Conservation (phyloP, 352 stramenopile species). For the Pythium pectinolyticum region DNA sequence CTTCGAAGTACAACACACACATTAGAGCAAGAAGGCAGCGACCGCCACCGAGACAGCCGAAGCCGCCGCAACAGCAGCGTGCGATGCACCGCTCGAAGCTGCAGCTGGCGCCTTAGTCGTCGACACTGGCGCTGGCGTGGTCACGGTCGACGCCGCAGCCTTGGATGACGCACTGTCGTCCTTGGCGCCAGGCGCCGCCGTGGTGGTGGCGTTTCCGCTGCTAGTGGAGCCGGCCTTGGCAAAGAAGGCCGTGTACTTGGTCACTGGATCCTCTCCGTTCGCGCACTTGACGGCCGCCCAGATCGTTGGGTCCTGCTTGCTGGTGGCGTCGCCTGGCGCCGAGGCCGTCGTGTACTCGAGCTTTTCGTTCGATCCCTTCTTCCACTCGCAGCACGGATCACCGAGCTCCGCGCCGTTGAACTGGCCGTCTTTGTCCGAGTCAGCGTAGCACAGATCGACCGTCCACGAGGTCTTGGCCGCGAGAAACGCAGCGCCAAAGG, state of each 20-base stretch:
- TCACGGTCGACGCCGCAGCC: not conserved
- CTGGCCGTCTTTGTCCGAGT: conserved; percentile 26
- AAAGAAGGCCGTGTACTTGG: conserved; percentile 27
- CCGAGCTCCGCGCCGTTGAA: conserved; percentile 65
- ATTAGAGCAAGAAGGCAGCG: conserved; percentile 16
- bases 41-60: conserved; percentile 11
- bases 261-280: conserved; percentile 25
- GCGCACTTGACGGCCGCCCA: conserved; percentile 29
- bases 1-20: not conserved
- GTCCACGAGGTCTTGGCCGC: conserved; percentile 29
- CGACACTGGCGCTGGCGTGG: not conserved
- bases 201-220: not conserved
- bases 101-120: not conserved
- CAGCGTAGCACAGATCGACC: conserved; percentile 36
- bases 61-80: conserved; percentile 6
- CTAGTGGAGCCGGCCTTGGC: conserved; percentile 6
- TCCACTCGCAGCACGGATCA: conserved; percentile 48
- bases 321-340: conserved; percentile 25
- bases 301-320: conserved; percentile 29
- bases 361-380: conserved; percentile 28
- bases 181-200: not conserved
- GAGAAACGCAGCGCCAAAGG: conserved; percentile 34
- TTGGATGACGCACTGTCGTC: conserved; percentile 2
- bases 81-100: not conserved
- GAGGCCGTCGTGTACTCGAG: conserved; percentile 31